phyloP scores from a whole-genome alignment of 129 eudicot genomes.

The Pseudognaphalium luteoalbum region DNA sequence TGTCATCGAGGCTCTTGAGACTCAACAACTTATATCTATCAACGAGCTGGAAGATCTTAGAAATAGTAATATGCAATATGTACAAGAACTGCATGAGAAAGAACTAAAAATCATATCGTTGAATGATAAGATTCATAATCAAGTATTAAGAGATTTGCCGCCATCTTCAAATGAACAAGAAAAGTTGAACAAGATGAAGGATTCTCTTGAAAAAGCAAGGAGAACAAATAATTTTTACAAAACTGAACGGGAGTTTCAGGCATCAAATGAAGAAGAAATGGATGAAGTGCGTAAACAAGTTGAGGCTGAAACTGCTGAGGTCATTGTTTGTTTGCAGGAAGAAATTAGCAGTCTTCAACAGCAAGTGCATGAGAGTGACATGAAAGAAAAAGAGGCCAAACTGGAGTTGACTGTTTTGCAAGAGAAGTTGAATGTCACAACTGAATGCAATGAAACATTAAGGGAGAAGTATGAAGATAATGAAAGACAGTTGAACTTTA shows the following conservation, averaged over 20 bases:
- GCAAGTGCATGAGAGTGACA: conserved; percentile 48
- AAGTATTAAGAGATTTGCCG: conserved; percentile 38
- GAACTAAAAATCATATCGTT: conserved; percentile 51
- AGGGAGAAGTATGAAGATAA: conserved; percentile 45
- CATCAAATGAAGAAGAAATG: conserved; percentile 72
- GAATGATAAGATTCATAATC: conserved; percentile 41
- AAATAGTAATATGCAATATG: conserved; percentile 38
- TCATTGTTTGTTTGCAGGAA: conserved; percentile 92
- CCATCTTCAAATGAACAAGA: conserved; percentile 43
- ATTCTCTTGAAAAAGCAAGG: conserved; percentile 85
- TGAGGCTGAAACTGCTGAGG: conserved; percentile 97
- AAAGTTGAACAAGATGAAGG: conserved; percentile 73
- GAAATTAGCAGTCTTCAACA: conserved; percentile 76
- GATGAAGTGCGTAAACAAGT: conserved; percentile 85
- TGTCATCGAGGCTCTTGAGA: conserved; percentile 76
- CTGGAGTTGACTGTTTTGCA: conserved; percentile 40
- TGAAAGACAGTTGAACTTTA: conserved; percentile 43
- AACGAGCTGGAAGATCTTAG: conserved; percentile 78
- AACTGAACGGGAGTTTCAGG: conserved; percentile 55
- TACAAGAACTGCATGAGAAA: conserved; percentile 43
- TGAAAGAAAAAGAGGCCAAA: conserved; percentile 54
- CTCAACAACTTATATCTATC: conserved; percentile 66
- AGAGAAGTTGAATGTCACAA: conserved; percentile 34
- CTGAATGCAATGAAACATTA: conserved; percentile 45
- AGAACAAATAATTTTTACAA: conserved; percentile 60